phyloP scores from a whole-genome alignment of 2,329 filamentous ascomycete genomes.

The Trichoderma sp. region DNA sequence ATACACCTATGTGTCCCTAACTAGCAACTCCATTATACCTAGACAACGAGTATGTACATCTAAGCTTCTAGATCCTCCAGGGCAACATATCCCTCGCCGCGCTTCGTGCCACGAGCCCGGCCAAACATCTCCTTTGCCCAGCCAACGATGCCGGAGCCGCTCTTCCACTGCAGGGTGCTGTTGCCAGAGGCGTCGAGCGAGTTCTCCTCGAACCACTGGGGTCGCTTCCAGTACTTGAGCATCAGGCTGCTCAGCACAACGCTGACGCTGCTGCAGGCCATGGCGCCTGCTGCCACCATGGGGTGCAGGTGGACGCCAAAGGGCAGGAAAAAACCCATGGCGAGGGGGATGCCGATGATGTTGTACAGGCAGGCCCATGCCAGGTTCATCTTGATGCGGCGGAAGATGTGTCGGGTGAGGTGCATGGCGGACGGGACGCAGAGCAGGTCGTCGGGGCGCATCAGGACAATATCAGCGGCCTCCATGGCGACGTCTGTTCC shows the following conservation, averaged over 20 bases:
- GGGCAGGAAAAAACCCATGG: constrained; percentile 94
- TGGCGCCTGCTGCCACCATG: constrained; percentile 91
- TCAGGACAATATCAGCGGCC: constrained; percentile 92
- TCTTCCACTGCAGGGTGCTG: constrained; percentile 49
- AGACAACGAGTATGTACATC: background rate
- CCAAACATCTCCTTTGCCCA: constrained; percentile 49
- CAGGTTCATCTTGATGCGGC: constrained; percentile 90
- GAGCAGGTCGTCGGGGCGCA: constrained; percentile 89
- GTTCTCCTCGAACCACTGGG: constrained; percentile 81
- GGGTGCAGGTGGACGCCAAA: constrained; percentile 87
- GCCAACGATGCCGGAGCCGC: constrained; percentile 49
- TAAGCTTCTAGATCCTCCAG: constrained; percentile 55
- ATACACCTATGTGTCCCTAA: background rate
- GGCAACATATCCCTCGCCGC: constrained; percentile 63
- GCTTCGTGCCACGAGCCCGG: constrained; percentile 44
- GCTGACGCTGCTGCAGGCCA: constrained; percentile 88
- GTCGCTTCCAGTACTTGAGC: constrained; percentile 83
- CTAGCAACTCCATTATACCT: background rate
- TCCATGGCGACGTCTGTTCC: constrained; percentile 98
- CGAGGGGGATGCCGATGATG: constrained; percentile 85
- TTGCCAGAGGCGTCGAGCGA: constrained; percentile 60
- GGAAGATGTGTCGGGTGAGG: constrained; percentile 83
- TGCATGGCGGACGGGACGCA: constrained; percentile 87
- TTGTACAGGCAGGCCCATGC: constrained; percentile 95
- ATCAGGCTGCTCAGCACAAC: constrained; percentile 84